Evolutionary conservation across 306 rosid genomes (phyloP).

Genomic region (Leucaena leucocephala): DNA sequence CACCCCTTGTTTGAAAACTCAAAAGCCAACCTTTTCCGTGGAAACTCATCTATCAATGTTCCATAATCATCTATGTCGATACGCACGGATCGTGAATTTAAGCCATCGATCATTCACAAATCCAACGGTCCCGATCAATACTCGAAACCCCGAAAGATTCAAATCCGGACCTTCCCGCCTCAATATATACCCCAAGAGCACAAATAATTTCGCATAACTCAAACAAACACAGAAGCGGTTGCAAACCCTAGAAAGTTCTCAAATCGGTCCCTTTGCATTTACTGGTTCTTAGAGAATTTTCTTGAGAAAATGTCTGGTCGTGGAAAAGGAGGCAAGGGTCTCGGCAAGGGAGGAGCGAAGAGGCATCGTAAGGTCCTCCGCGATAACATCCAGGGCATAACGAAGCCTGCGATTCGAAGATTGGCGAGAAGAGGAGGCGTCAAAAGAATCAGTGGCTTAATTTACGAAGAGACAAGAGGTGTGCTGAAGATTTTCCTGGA

Average conservation of each 20-base stretch:
- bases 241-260: slow-evolving; percentile 18
- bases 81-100: slow-evolving; percentile 18
- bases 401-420: slow-evolving; percentile 49
- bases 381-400: slow-evolving; percentile 47
- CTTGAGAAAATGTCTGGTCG: slow-evolving; percentile 33
- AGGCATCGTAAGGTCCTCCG: slow-evolving; percentile 46
- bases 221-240: background rate
- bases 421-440: slow-evolving; percentile 47
- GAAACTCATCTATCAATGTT: slow-evolving; percentile 14
- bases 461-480: slow-evolving; percentile 44
- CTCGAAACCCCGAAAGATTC: background rate
- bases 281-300: background rate
- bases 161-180: slow-evolving; percentile 37
- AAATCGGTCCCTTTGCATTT: background rate
- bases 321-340: slow-evolving; percentile 49
- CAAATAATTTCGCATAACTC: background rate
- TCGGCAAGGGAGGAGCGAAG: slow-evolving; percentile 51
- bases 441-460: slow-evolving; percentile 47
- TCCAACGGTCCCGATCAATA: slow-evolving; percentile 15
- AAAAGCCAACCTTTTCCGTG: background rate
- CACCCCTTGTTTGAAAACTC: too few relatives aligned
- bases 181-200: slow-evolving; percentile 16
- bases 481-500: slow-evolving; percentile 45
- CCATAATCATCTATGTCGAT: background rate
- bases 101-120: background rate